phyloP scores from a whole-genome alignment of 1,139 yeast species.

The Kluyveromyces sp. region DNA sequence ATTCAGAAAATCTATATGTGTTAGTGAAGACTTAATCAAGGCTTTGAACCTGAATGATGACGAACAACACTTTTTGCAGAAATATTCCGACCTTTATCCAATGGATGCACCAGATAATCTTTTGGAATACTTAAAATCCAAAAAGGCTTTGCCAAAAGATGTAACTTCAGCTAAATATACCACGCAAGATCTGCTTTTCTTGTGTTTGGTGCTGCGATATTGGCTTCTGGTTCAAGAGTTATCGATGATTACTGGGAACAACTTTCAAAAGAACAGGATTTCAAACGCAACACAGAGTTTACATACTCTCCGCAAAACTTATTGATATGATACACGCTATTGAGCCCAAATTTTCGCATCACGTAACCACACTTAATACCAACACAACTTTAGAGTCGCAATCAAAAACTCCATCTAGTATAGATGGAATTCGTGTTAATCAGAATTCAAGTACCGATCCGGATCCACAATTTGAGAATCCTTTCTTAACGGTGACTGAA shows the following conservation, averaged over 20 bases:
- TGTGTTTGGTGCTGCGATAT: conserved; percentile 63
- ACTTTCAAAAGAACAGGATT: conserved; percentile 49
- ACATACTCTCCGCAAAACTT: conserved; percentile 18
- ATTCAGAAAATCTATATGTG: conserved; percentile 14
- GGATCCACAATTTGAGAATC: conserved; percentile 16
- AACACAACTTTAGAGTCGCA: too few relatives aligned
- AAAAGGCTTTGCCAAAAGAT: conserved; percentile 6
- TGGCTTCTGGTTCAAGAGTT: conserved; percentile 56
- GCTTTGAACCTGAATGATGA: conserved; percentile 10
- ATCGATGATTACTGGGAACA: conserved; percentile 78
- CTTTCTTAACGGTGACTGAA: conserved; percentile 24
- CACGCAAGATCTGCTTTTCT: conserved; percentile 46
- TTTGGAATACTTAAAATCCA: conserved; percentile 8
- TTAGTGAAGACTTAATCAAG: conserved; percentile 17
- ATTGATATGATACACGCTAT: conserved; percentile 11
- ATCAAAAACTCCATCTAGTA: too few relatives aligned
- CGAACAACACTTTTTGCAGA: conserved; percentile 11
- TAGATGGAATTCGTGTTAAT: too few relatives aligned
- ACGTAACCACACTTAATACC: too few relatives aligned
- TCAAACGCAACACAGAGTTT: conserved; percentile 39
- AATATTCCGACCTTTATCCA: conserved; percentile 17
- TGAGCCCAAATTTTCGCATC: conserved; percentile 3
- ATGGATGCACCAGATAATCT: conserved; percentile 13
- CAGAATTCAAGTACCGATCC: neutral
- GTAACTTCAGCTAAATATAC: conserved; percentile 9